Conservation (phyloP, 495 filamentous ascomycete species). For the Xanthoparmelia taractica region DNA sequence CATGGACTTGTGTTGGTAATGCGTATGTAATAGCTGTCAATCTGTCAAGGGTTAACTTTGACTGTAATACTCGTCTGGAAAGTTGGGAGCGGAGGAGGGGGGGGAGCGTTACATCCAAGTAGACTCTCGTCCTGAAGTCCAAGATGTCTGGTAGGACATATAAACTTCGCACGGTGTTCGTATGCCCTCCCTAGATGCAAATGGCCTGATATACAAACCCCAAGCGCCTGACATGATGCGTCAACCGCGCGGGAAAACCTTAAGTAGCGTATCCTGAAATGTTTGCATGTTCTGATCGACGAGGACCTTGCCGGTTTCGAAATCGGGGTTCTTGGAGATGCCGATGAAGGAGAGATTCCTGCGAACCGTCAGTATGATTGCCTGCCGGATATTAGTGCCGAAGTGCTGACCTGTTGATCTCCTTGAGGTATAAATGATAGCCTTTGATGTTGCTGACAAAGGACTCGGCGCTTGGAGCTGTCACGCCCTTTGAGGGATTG, state of each 20-base stretch:
- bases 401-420: constrained; percentile 72
- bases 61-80: no score
- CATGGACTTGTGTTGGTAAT: not conserved
- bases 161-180: no score
- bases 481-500: constrained; percentile 54
- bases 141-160: not conserved
- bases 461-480: constrained; percentile 54
- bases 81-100: no score
- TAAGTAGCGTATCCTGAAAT: constrained; percentile 51
- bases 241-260: constrained; percentile 31
- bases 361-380: constrained; percentile 7
- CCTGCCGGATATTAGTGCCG: not conserved
- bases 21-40: not conserved
- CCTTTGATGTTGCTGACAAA: constrained; percentile 29
- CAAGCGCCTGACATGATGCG: not conserved
- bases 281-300: constrained; percentile 57
- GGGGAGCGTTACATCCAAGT: not conserved
- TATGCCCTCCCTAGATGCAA: not conserved
- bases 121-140: not conserved
- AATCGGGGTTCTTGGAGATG: constrained; percentile 58
- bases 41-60: not conserved
- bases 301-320: constrained; percentile 49
- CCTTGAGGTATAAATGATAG: constrained; percentile 77
- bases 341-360: constrained; percentile 64
- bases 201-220: not conserved